Conservation (phyloP, 768 basidiomycete genomes). For the Fomitopsis serialis region DNA sequence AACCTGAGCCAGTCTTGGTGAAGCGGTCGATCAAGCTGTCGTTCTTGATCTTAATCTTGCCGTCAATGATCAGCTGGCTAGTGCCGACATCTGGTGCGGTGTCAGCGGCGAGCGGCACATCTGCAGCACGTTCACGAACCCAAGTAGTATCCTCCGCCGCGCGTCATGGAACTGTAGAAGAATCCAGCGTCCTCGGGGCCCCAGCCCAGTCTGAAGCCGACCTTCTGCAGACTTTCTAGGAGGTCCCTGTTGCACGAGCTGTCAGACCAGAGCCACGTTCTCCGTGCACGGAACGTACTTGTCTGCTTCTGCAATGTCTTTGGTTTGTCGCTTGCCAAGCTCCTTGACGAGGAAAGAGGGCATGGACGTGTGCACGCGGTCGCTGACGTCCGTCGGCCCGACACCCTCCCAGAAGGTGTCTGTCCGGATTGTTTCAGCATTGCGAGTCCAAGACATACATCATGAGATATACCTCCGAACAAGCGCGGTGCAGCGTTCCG, state of each 20-base stretch:
- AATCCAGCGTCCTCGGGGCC: conserved; percentile 52
- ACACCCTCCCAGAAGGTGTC: conserved; percentile 37
- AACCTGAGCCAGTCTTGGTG: conserved; percentile 35
- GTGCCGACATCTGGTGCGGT: conserved; percentile 45
- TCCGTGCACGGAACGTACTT: conserved; percentile 11
- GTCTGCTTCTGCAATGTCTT: conserved; percentile 26
- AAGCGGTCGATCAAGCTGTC: conserved; percentile 33
- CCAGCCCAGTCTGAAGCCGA: conserved; percentile 50
- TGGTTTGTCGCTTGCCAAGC: conserved; percentile 23
- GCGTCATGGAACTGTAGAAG: conserved; percentile 39
- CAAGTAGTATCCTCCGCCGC: conserved; percentile 63
- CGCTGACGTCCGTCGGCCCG: conserved; percentile 46
- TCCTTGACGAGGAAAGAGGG: conserved; percentile 32
- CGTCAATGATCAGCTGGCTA: conserved; percentile 56
- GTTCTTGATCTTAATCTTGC: conserved; percentile 68
- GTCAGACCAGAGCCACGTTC: neutral
- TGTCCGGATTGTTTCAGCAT: conserved; percentile 8
- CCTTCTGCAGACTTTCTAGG: conserved; percentile 48
- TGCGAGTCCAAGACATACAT: neutral
- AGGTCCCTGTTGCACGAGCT: conserved; percentile 25
- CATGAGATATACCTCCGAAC: conserved; percentile 18
- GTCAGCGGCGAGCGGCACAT: neutral
- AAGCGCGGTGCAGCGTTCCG: conserved; percentile 30
- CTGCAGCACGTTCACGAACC: conserved; percentile 29
- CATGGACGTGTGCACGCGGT: conserved; percentile 45